These are phyloP conservation scores for Aspergillus baeticus DNA, from an alignment of 495 filamentous ascomycete genomes.

Conservation along the genomic window DNA sequence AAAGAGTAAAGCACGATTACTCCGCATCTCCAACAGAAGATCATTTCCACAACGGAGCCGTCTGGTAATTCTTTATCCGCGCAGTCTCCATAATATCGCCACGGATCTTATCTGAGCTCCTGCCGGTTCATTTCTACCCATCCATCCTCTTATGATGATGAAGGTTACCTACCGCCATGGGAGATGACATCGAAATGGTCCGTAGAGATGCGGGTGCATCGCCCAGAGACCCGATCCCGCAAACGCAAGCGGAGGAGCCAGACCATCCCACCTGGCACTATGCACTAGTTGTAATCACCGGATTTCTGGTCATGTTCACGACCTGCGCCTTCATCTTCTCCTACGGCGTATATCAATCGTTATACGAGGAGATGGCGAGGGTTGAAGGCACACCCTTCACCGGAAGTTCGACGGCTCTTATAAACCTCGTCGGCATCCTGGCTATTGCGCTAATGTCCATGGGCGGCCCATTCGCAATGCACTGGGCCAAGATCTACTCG, in stretches of 20 bases:
- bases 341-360: constrained; percentile 45
- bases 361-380: constrained; percentile 41
- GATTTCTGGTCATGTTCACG: constrained; percentile 40
- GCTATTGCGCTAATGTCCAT: constrained; percentile 46
- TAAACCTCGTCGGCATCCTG: constrained; percentile 45
- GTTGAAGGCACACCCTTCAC: constrained; percentile 32
- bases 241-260: not conserved
- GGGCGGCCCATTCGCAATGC: constrained; percentile 37
- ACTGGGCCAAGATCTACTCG: constrained; percentile 40
- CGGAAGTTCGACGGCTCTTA: constrained; percentile 35
- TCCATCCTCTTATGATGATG: too few species aligned
- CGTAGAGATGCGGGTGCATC: too few species aligned
- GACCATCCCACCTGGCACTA: constrained; percentile 8
- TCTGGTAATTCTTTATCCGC: too few species aligned
- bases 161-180: too few species aligned
- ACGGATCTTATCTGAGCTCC: too few species aligned
- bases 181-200: too few species aligned
- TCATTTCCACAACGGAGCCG: not conserved
- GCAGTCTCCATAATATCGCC: too few species aligned
- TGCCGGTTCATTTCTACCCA: too few species aligned
- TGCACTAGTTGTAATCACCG: constrained; percentile 29
- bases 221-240: not conserved
- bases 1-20: too few species aligned
- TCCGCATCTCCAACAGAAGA: not conserved
- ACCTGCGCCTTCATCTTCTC: constrained; percentile 44